Evolutionary conservation across 495 filamentous ascomycete genomes (phyloP).

Genomic region (Hyphodiscus hymeniophilus): DNA sequence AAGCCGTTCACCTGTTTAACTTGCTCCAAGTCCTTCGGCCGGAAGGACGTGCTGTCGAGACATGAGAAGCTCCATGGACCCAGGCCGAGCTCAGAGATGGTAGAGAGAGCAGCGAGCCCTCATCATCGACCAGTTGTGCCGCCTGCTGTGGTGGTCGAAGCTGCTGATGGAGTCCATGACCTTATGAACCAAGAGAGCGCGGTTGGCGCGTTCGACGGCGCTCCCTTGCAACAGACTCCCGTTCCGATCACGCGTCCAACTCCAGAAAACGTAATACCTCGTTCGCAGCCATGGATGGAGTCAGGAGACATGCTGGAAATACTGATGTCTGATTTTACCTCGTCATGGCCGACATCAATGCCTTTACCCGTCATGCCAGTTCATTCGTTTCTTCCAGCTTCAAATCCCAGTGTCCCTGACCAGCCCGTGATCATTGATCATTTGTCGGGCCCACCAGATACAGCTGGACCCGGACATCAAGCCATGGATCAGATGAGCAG

Average conservation of each 20-base stretch:
- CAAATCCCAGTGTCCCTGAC: neutral
- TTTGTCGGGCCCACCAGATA: too few relatives aligned
- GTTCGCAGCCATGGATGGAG: constrained; percentile 2
- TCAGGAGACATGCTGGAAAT: constrained; percentile 3
- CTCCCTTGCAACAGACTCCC: too few relatives aligned
- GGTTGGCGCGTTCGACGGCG: too few relatives aligned
- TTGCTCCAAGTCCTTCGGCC: constrained; percentile 1
- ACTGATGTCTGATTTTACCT: constrained; percentile 2
- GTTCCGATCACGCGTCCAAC: too few relatives aligned
- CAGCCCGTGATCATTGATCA: neutral
- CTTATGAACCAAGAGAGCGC: too few relatives aligned
- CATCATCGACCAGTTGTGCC: too few relatives aligned
- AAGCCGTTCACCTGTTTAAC: constrained; percentile 4
- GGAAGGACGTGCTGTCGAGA: constrained; percentile 7
- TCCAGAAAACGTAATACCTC: too few relatives aligned
- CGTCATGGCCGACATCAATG: neutral
- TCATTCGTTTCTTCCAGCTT: neutral
- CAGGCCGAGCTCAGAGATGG: too few relatives aligned
- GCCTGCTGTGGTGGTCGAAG: too few relatives aligned
- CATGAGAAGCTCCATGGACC: constrained; percentile 3
- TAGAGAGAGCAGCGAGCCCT: too few relatives aligned
- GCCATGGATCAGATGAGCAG: constrained; percentile 11
- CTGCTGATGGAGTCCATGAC: too few relatives aligned
- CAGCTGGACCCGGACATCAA: constrained; percentile 4
- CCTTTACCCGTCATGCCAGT: constrained; percentile 1